These are phyloP conservation scores for Aspergillus cavernicola DNA, from an alignment of 495 filamentous ascomycete species.

Conservation along the genomic window DNA sequence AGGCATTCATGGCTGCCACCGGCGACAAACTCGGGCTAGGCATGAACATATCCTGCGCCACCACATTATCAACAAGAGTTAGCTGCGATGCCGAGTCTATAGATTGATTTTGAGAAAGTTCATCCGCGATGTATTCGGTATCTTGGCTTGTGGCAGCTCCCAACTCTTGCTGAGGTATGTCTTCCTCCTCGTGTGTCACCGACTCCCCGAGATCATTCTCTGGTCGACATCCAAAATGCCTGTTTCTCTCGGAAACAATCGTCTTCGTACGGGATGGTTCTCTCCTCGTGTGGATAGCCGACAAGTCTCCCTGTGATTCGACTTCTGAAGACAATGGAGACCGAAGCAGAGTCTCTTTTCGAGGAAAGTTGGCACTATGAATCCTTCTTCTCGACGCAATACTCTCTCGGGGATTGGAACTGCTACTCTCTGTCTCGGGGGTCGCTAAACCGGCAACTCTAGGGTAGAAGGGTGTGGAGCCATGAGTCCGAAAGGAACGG, in stretches of 20 bases:
- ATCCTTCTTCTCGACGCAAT: slow-evolving; percentile 28
- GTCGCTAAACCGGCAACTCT: slow-evolving; percentile 38
- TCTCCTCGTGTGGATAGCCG: slow-evolving; percentile 16
- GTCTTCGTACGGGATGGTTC: slow-evolving; percentile 13
- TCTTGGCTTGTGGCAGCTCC: slow-evolving; percentile 21
- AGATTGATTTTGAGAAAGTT: slow-evolving; percentile 19
- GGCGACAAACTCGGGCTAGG: slow-evolving; percentile 94
- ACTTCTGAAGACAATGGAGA: slow-evolving; percentile 40
- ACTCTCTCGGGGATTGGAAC: slow-evolving; percentile 28
- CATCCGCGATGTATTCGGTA: slow-evolving; percentile 24
- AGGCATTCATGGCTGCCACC: slow-evolving; percentile 71
- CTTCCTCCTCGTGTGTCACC: slow-evolving; percentile 11
- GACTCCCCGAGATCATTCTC: slow-evolving; percentile 8
- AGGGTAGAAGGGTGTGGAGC: slow-evolving; percentile 25
- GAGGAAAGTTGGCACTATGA: slow-evolving; percentile 32
- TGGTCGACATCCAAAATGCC: slow-evolving; percentile 10
- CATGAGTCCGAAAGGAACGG: slow-evolving; percentile 33
- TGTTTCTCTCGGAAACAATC: slow-evolving; percentile 15
- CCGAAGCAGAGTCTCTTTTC: slow-evolving; percentile 32
- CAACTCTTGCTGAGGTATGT: slow-evolving; percentile 3
- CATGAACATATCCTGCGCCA: slow-evolving; percentile 81
- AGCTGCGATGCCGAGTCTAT: slow-evolving; percentile 29
- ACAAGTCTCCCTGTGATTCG: slow-evolving; percentile 20
- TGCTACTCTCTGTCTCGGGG: slow-evolving; percentile 39
- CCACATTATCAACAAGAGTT: slow-evolving; percentile 52